Base-by-base conservation (phyloP, 768 basidiomycete genomes). In the Suillus subalutaceus region DNA sequence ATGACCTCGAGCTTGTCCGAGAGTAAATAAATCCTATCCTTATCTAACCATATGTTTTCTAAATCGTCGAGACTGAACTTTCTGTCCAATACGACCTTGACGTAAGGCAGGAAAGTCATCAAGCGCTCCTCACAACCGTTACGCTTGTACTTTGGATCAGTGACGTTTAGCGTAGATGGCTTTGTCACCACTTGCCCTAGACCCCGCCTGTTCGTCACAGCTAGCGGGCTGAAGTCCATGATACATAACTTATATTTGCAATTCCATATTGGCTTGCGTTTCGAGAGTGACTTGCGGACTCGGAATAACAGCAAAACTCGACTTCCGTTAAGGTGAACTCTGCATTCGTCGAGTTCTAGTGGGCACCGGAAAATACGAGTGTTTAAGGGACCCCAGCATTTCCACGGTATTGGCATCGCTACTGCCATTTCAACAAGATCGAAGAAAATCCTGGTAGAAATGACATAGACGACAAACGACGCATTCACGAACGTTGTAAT, bases 401-500 rank as follows among this genome's bases (percentile, higher is more conserved):
- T 16, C 50, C 50, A 52, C 7, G 26, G 50, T 26, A 52, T 52
- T 52, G 50, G 50, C 7, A 8, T 30, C 26, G 15, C 50, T 52
- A 16, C 26, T 52, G 23, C 15, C 26, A 52, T 30, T 30, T 30
- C 50, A 6, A 6, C 3, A 30, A 52, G 50, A 30, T 52, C 50
- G 26, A 52, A 52, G 26, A 52, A 52, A 52, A 52, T 26, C 50
- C 50, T 52, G 13, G 50, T 52, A 23, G 50, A 52, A 52, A 52
- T 52, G 26, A 52, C 13, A n/a, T 13, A 48, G 46, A 23, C 4
- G 2, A 13, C 12, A 13, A 0, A n/a, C 20, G 10, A 46, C 13
- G 0, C 3, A 46, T 46, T 0, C 46, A 0, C n/a, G 46, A 0
- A 10, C 8, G n/a, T 35, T 18, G 4, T 10, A 37, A 56, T 20